Conservation (phyloP, 305 asterid species). For the Fraxinus latifolia region DNA sequence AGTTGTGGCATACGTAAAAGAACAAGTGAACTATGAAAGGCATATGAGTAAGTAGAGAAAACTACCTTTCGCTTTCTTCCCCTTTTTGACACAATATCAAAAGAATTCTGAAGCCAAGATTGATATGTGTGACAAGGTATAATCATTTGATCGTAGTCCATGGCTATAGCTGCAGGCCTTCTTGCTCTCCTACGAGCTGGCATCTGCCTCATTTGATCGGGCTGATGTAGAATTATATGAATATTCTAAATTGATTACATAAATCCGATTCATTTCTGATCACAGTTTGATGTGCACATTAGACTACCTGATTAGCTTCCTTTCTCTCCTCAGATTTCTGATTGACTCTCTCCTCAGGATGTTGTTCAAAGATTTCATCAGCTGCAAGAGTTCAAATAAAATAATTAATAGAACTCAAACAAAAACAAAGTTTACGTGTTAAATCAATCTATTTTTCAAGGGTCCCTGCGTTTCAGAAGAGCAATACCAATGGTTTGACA, state of each 20-base stretch:
- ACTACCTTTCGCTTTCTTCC: slow-evolving; percentile 54
- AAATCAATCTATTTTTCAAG: background rate
- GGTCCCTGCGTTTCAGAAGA: slow-evolving; percentile 1
- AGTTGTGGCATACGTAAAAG: slow-evolving; percentile 4
- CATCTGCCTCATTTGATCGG: slow-evolving; percentile 39
- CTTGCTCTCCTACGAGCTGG: slow-evolving; percentile 45
- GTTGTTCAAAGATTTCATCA: slow-evolving; percentile 52
- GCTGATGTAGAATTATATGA: slow-evolving; percentile 26
- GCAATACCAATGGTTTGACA: background rate
- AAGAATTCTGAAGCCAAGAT: slow-evolving; percentile 69
- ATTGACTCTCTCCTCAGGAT: slow-evolving; percentile 46
- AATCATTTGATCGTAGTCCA: slow-evolving; percentile 68
- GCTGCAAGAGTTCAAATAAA: slow-evolving; percentile 43
- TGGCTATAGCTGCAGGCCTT: slow-evolving; percentile 38
- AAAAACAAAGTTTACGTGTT: background rate
- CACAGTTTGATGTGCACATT: slow-evolving; percentile 21
- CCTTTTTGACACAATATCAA: slow-evolving; percentile 56
- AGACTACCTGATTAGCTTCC: slow-evolving; percentile 52
- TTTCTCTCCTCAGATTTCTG: slow-evolving; percentile 44
- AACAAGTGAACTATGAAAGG: slow-evolving; percentile 10
- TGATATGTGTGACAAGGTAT: slow-evolving; percentile 76
- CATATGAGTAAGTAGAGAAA: slow-evolving; percentile 16
- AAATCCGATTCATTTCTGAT: slow-evolving; percentile 4
- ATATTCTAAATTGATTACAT: slow-evolving; percentile 14
- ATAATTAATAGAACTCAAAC: background rate